These are phyloP conservation scores for Craspedostauros australis DNA, from an alignment of 108 stramenopile genomes.

Conservation along the genomic window DNA sequence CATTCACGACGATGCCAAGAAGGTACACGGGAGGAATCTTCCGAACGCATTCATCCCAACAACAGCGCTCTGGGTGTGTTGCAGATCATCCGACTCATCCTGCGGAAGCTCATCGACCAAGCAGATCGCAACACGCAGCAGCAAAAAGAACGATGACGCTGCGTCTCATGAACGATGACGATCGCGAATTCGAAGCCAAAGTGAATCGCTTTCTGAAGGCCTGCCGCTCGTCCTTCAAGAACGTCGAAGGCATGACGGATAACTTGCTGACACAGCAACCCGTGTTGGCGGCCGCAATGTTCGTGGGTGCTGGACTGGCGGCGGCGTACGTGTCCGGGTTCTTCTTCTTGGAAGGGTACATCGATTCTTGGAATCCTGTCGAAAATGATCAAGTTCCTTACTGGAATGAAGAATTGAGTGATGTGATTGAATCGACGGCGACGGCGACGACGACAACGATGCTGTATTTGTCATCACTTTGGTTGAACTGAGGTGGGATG, in stretches of 20 bases:
- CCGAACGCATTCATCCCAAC: no score
- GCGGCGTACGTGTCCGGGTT: constrained; percentile 23
- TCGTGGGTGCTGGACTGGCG: constrained; percentile 9
- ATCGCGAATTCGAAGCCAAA: neutral
- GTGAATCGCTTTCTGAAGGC: constrained; percentile 9
- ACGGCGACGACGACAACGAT: no score
- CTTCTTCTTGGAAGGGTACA: constrained; percentile 29
- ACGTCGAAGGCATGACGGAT: constrained; percentile 16
- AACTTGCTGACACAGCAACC: constrained; percentile 6
- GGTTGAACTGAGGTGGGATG: no score
- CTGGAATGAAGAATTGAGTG: constrained; percentile 15
- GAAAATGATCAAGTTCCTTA: constrained; percentile 24
- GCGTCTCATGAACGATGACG: no score
- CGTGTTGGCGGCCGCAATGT: constrained; percentile 14
- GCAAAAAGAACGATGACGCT: no score
- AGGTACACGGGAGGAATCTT: no score
- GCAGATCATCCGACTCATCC: no score
- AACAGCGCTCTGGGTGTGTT: no score
- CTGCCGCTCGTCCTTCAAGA: constrained; percentile 7
- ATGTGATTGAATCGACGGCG: neutral
- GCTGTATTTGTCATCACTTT: no score
- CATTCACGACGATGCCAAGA: no score
- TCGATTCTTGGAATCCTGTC: constrained; percentile 19
- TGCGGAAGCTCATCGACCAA: no score
- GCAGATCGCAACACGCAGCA: no score